A percentile compares a stretch with the other conserved stretches of the same genome.
Conservation (phyloP, 306 rosid species). For the Sphenostylis stenocarpa region DNA sequence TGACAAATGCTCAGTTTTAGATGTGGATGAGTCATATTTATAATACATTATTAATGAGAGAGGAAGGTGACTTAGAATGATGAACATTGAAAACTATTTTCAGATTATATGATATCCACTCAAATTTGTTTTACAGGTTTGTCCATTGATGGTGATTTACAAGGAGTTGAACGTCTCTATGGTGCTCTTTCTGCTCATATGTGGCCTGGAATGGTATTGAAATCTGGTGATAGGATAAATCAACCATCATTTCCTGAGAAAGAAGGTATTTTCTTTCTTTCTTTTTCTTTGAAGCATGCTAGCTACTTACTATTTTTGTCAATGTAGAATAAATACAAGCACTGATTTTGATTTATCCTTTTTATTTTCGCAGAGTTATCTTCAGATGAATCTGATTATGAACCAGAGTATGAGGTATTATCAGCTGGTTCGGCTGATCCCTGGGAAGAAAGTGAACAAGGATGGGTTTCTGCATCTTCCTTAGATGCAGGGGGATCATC, state of each 20-base stretch:
- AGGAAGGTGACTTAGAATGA: neutral
- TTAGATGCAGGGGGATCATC: conserved; percentile 38
- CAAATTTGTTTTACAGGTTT: conserved; percentile 56
- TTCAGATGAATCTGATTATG: conserved; percentile 86
- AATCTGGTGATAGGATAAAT: conserved; percentile 71
- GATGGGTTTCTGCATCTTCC: conserved; percentile 62
- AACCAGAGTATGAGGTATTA: conserved; percentile 40
- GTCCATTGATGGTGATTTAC: conserved; percentile 79
- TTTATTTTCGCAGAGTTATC: conserved; percentile 59
- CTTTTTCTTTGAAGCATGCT: neutral
- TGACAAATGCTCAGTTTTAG: conserved; percentile 7
- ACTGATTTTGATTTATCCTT: conserved; percentile 33
- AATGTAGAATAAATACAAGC: neutral
- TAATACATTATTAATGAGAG: neutral
- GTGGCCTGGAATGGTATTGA: conserved; percentile 96
- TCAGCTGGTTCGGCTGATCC: conserved; percentile 47
- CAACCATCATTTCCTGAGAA: conserved; percentile 62
- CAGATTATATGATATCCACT: neutral
- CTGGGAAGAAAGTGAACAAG: conserved; percentile 65
- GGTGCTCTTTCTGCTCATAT: conserved; percentile 94
- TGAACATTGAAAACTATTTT: neutral
- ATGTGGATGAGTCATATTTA: neutral
- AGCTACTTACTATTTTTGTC: neutral
- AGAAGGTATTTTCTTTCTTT: conserved; percentile 55
- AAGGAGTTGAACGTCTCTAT: conserved; percentile 80